Base-by-base conservation (phyloP, 1,284 basidiomycete genomes). In the Papiliotrema terrestris region DNA sequence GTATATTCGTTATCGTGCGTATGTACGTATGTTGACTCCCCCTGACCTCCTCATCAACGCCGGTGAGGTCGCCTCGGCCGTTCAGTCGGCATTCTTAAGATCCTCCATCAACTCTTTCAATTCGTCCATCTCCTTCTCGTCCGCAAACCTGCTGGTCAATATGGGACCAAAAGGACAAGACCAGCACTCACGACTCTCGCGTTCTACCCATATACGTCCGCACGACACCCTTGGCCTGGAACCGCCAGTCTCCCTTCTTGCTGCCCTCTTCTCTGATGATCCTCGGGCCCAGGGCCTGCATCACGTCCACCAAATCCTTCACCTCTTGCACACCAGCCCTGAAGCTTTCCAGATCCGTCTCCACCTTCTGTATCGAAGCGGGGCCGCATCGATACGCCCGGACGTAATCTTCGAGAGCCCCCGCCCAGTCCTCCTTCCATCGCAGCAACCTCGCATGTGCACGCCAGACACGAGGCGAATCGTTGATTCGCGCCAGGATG, bases 181-280 rank as follows among this genome's bases (percentile, higher is more conserved):
- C 17, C 25, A 1, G 2, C 17, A 76, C 76, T 69, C 55, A 77
- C 71, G 70, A 66, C 45, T 68, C 68, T 62, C 69, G 74, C n/a
- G 80, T 82, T 51, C 80, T 63, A 2, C 88, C 91, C 77, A 93
- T 83, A 73, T 97, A 98, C 42, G 86, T 88, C 69, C 94, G 81
- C 52, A 98, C 83, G 55, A 98, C 80, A 58, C 90, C 95, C 55
- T 88, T 82, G 39, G 87, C 91, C 76, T 95, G 91, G 71, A 89
- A 83, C 71, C 80, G 82, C 91, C 94, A 97, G 63, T 82, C 80
- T 14, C 74, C 76, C 65, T 78, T 74, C 57, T 78, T 78, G 44
- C 54, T 64, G 51, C 51, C 64, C 56, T 61, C 69, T 50, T 62
- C 55, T 48, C 39, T 55, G 58, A 26, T 60, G 57, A 52, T 57